phyloP scores from a whole-genome alignment of 2,329 filamentous ascomycete species.

The Cladophialophora exuberans region DNA sequence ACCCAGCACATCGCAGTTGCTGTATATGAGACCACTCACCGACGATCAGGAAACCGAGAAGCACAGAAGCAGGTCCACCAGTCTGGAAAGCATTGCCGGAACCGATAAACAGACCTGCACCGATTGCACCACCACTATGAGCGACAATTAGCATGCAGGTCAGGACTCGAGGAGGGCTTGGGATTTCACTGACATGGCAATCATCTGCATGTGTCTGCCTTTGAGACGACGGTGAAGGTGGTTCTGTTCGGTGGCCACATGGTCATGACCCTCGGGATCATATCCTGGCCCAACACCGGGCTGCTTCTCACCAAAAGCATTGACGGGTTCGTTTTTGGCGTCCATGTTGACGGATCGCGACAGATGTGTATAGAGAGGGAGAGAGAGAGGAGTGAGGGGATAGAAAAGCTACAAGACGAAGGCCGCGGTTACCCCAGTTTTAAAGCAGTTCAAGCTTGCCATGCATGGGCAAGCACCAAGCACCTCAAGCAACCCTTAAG shows the following conservation, averaged over 20 bases:
- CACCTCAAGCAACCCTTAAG: slow-evolving; percentile 16
- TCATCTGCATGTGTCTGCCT: slow-evolving; percentile 33
- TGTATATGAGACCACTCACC: slow-evolving; percentile 40
- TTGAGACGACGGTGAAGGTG: slow-evolving; percentile 27
- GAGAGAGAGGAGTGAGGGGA: slow-evolving; percentile 7
- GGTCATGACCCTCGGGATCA: slow-evolving; percentile 24
- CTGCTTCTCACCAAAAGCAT: slow-evolving; percentile 21
- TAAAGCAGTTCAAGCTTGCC: slow-evolving; percentile 26
- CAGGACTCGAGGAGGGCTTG: slow-evolving; percentile 4
- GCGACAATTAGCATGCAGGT: slow-evolving; percentile 15
- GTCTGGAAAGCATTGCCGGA: slow-evolving; percentile 41
- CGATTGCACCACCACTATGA: slow-evolving; percentile 36
- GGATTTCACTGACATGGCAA: slow-evolving; percentile 45
- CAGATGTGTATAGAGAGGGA: slow-evolving; percentile 10
- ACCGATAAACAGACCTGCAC: slow-evolving; percentile 48
- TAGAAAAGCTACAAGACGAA: slow-evolving; percentile 11
- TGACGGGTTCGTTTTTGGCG: slow-evolving; percentile 22
- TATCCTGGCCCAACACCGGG: slow-evolving; percentile 9
- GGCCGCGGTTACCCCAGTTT: slow-evolving; percentile 19
- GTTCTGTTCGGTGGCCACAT: slow-evolving; percentile 26
- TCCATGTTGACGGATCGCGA: slow-evolving; percentile 29
- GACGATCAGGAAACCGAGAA: slow-evolving; percentile 56
- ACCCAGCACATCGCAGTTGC: slow-evolving; percentile 31
- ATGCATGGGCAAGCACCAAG: slow-evolving; percentile 12
- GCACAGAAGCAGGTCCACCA: slow-evolving; percentile 43